Evolutionary conservation across 345 rosid genomes (phyloP).

Genomic region (Eucalyptus tenuipes): DNA sequence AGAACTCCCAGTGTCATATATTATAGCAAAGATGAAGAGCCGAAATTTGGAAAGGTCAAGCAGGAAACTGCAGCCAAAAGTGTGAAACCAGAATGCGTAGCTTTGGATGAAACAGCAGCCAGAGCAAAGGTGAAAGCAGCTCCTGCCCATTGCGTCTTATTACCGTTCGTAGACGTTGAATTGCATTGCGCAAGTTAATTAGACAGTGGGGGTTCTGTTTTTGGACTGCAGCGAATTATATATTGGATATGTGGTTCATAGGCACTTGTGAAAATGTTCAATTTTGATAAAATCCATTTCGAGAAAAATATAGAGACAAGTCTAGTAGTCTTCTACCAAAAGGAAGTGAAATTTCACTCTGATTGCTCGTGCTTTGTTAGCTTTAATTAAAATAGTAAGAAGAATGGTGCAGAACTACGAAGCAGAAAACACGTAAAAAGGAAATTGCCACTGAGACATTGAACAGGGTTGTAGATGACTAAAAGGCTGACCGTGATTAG

Average conservation of each 20-base stretch:
- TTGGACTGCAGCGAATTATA: not conserved
- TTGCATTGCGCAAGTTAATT: not conserved
- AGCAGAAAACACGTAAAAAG: not conserved
- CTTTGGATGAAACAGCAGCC: not conserved
- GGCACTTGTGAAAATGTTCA: not conserved
- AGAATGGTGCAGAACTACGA: not conserved
- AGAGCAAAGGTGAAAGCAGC: not conserved
- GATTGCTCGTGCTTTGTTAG: not conserved
- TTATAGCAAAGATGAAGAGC: not conserved
- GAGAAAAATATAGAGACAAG: not conserved
- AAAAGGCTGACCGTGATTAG: not conserved
- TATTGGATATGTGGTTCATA: not conserved
- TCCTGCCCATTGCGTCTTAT: not conserved
- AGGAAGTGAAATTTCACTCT: not conserved
- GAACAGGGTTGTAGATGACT: not conserved
- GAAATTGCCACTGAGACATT: not conserved
- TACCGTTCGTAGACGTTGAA: not conserved
- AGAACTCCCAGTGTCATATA: not conserved
- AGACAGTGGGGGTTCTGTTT: not conserved
- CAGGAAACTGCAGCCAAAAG: not conserved
- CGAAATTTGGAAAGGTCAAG: not conserved
- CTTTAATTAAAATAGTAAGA: not conserved
- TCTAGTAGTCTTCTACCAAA: not conserved
- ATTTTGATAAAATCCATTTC: not conserved
- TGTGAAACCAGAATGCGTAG: not conserved